A percentile compares a stretch with the other conserved stretches of the same genome.
These are phyloP conservation scores for Sclerotinia subarctica DNA, from an alignment of 2,329 filamentous ascomycete genomes.

Conservation along the genomic window DNA sequence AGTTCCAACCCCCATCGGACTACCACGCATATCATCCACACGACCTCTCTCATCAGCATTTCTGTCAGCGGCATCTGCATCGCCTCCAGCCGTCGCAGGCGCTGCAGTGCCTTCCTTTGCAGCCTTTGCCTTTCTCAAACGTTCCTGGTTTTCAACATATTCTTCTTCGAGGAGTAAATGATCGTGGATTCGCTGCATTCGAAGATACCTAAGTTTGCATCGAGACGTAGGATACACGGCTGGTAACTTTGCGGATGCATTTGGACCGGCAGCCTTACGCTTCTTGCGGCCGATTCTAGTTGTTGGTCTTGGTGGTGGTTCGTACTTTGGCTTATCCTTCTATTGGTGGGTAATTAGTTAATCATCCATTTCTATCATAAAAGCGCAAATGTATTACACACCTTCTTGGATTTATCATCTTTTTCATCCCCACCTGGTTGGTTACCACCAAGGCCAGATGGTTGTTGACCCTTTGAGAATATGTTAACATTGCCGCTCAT, in stretches of 20 bases:
- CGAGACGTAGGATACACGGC: slow-evolving; percentile 91
- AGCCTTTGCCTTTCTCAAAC: slow-evolving; percentile 85
- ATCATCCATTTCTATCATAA: neutral
- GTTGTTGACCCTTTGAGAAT: slow-evolving; percentile 44
- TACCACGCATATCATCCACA: slow-evolving; percentile 97
- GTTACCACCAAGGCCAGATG: slow-evolving; percentile 38
- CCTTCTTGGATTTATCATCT: slow-evolving; percentile 93
- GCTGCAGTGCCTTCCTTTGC: slow-evolving; percentile 63
- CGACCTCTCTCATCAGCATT: slow-evolving; percentile 92
- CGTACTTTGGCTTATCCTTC: slow-evolving; percentile 99
- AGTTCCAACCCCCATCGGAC: slow-evolving; percentile 96
- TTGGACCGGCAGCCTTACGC: slow-evolving; percentile 90
- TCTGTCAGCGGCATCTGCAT: slow-evolving; percentile 73
- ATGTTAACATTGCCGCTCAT: slow-evolving; percentile 27
- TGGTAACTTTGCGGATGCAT: slow-evolving; percentile 91
- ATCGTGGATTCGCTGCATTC: slow-evolving; percentile 98
- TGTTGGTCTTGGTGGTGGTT: slow-evolving; percentile 93
- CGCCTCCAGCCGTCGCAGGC: slow-evolving; percentile 55
- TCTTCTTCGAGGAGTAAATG: slow-evolving; percentile 96
- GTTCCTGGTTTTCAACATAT: slow-evolving; percentile 98
- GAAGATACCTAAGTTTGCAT: slow-evolving; percentile 94
- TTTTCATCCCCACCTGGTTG: slow-evolving; percentile 70
- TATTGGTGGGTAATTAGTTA: slow-evolving; percentile 42
- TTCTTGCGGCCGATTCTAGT: slow-evolving; percentile 98
- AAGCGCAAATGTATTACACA: slow-evolving; percentile 40